Base-by-base conservation (phyloP, 2,329 filamentous ascomycete species). In the Colletotrichum caudatum region DNA sequence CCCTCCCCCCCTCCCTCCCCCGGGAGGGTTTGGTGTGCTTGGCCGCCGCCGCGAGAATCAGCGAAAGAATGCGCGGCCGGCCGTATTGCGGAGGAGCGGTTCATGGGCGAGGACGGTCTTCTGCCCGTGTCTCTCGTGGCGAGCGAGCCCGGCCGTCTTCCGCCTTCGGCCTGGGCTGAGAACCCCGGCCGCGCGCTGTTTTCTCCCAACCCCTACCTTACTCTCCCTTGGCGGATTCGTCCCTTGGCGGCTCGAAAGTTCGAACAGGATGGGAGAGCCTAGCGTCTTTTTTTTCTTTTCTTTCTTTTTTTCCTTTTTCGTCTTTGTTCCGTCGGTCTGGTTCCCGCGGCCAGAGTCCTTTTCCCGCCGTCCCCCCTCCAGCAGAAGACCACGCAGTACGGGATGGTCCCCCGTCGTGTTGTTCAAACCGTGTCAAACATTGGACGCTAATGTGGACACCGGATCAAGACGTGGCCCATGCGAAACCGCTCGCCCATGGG, bases 21-120 rank as follows among this genome's bases (percentile, higher is more conserved):
- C 6, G 41, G 18, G n/a, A n/a, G 51, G 26, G 41, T 1, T 53
- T 48, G 53, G 53, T 37, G 3, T 56, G 44, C 18, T 35, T 58
- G 53, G 41, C 57, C 53, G 51, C 54, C 62, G 66, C 71, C 66
- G 66, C 64, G 44, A 58, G 56, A 66, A 73, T 70, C 57, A 73
- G 71, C 71, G 71, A 73, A 58, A 53, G 63, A 70, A 68, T 68
- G 39, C 23, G 66, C 66, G 66, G 8, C 66, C 66, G 66, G 50
- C 44, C 41, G 66, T 51, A 68, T 57, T 64, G 51, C 57, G 51
- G 66, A 44, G n/a, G n/a, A n/a, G n/a, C n/a, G n/a, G 57, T 41
- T 51, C 3, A 39, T 39, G 1, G 44, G 46, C 16, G 20, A 56
- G 65, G 65, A 63, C 65, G 65, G 65, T 29, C n/a, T 68, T 68